phyloP scores from a whole-genome alignment of 2,329 filamentous ascomycete genomes.

The Talaromyces islandicus region DNA sequence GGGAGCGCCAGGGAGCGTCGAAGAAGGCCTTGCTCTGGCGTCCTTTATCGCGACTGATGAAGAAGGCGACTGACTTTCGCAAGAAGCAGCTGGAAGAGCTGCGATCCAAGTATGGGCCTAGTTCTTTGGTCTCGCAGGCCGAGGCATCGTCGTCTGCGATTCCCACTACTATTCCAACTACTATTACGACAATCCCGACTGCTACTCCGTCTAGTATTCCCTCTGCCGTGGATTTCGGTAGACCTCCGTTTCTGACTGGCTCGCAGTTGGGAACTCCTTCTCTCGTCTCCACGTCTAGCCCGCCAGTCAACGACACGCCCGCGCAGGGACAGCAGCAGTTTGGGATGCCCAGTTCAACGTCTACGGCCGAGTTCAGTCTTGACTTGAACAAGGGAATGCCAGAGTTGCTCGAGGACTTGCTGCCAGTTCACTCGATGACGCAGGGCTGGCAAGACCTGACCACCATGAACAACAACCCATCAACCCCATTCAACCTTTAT shows the following conservation, averaged over 20 bases:
- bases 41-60: constrained; percentile 56
- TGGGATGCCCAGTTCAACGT: background rate
- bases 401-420: constrained; percentile 21
- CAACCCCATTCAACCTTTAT: background rate
- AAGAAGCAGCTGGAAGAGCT: constrained; percentile 39
- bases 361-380: constrained; percentile 12
- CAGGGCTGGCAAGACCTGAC: background rate
- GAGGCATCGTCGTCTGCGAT: background rate
- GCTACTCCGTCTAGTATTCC: background rate
- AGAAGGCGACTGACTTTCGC: constrained; percentile 51
- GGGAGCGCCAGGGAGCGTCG: constrained; percentile 28
- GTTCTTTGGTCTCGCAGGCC: background rate
- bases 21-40: constrained; percentile 57
- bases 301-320: background rate
- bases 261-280: constrained; percentile 1
- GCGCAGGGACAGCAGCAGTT: background rate
- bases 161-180: background rate
- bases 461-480: background rate
- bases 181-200: background rate
- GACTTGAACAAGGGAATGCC: constrained; percentile 21
- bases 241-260: background rate
- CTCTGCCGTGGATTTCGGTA: background rate
- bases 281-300: background rate
- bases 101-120: background rate
- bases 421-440: constrained; percentile 23